Conservation (phyloP, 2,329 filamentous ascomycete species). For the Claviceps sorghi region DNA sequence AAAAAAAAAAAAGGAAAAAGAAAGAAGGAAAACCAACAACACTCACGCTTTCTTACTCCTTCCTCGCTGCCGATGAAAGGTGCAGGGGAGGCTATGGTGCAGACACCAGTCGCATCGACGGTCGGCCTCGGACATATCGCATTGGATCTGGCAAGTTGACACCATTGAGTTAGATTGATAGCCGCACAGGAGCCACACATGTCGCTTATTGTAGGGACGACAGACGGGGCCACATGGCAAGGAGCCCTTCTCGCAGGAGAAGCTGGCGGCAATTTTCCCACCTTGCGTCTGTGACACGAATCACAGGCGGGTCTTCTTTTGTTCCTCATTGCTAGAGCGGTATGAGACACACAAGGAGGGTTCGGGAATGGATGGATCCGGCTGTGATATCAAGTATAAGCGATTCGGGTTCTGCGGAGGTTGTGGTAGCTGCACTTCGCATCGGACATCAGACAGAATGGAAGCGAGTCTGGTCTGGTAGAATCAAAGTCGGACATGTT, state of each 20-base stretch:
- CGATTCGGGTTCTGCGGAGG: neutral
- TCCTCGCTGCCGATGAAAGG: constrained; percentile 18
- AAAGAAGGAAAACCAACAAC: neutral
- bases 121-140: constrained; percentile 24
- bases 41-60: constrained; percentile 10
- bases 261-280: constrained; percentile 9
- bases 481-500: too few species aligned
- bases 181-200: neutral
- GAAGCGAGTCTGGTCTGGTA: too few species aligned
- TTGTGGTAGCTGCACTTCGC: too few species aligned
- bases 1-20: too few species aligned
- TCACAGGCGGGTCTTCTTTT: constrained; percentile 25
- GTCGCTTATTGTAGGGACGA: neutral
- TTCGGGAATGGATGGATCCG: neutral
- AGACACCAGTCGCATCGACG: constrained; percentile 33
- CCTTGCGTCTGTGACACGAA: constrained; percentile 34
- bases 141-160: constrained; percentile 28
- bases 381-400: neutral
- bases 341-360: neutral
- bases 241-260: neutral
- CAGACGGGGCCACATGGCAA: neutral
- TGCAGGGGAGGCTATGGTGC: constrained; percentile 32
- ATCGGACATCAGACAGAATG: too few species aligned
- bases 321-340: constrained; percentile 4
- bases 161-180: neutral